phyloP scores from a whole-genome alignment of 225 moss, liverwort and hornwort species.

The Anthoceros angustus region DNA sequence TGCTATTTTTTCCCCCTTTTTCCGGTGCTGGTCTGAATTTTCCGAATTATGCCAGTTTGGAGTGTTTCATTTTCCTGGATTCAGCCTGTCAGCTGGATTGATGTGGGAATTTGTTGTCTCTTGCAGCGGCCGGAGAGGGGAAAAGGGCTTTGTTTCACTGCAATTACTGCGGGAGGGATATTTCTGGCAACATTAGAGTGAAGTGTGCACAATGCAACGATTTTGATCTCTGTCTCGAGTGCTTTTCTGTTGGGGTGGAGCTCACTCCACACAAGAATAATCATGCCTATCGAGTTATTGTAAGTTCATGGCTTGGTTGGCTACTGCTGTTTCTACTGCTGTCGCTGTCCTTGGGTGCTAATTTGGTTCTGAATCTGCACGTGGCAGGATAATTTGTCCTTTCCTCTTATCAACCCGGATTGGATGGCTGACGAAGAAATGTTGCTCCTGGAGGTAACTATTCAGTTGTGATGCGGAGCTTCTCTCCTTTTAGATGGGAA shows the following conservation, averaged over 20 bases:
- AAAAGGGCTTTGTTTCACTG: conserved; percentile 94
- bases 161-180: conserved; percentile 90
- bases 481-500: not conserved
- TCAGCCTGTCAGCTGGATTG: conserved; percentile 5
- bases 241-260: conserved; percentile 96
- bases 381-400: conserved; percentile 84
- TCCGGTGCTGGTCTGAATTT: not conserved
- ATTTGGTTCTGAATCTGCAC: not conserved
- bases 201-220: conserved; percentile 92
- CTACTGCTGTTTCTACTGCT: not conserved
- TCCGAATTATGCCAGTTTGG: not conserved
- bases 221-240: conserved; percentile 94
- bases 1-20: not conserved
- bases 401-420: conserved; percentile 87
- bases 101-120: conserved; percentile 7
- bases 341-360: not conserved
- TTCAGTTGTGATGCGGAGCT: not conserved
- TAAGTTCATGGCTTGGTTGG: conserved; percentile 13
- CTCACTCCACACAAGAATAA: conserved; percentile 86
- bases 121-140: conserved; percentile 52
- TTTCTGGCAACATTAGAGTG: conserved; percentile 81
- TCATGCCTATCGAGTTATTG: conserved; percentile 92
- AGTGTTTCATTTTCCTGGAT: not conserved
- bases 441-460: conserved; percentile 67
- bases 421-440: conserved; percentile 99